These are phyloP conservation scores for Coleophoma cylindrospora DNA, from an alignment of 2,329 filamentous ascomycete species.

Conservation along the genomic window DNA sequence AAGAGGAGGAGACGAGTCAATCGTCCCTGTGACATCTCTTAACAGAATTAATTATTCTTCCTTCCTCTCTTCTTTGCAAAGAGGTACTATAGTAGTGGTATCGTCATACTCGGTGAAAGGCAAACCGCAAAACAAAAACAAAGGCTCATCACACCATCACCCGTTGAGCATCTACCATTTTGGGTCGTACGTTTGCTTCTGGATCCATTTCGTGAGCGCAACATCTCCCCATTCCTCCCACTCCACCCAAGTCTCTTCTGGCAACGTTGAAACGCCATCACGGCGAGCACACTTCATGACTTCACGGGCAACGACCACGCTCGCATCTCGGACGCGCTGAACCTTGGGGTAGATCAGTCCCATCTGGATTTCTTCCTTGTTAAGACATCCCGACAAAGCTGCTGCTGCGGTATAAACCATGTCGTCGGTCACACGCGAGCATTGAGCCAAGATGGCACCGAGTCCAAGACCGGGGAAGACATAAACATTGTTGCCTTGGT, in stretches of 20 bases:
- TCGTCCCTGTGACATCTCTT: no score
- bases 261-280: slow-evolving; percentile 68
- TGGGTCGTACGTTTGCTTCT: slow-evolving; percentile 56
- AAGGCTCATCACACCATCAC: not conserved
- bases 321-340: slow-evolving; percentile 86
- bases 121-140: no score
- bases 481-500: slow-evolving; percentile 84
- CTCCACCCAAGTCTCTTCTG: slow-evolving; percentile 64
- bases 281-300: slow-evolving; percentile 89
- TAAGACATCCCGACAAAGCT: slow-evolving; percentile 73
- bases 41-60: no score
- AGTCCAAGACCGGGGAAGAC: slow-evolving; percentile 96
- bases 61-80: no score
- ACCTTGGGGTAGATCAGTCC: slow-evolving; percentile 90
- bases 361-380: slow-evolving; percentile 72
- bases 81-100: no score
- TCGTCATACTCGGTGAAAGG: no score
- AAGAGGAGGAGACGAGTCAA: no score
- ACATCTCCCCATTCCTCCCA: slow-evolving; percentile 70
- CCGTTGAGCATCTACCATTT: slow-evolving; percentile 15
- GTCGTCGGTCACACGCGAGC: slow-evolving; percentile 79
- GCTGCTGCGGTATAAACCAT: slow-evolving; percentile 97
- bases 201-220: slow-evolving; percentile 54
- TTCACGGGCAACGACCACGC: slow-evolving; percentile 77
- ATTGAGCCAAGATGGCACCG: slow-evolving; percentile 86